phyloP scores from a whole-genome alignment of 2,329 filamentous ascomycete species.

The Stenocarpella maydis region DNA sequence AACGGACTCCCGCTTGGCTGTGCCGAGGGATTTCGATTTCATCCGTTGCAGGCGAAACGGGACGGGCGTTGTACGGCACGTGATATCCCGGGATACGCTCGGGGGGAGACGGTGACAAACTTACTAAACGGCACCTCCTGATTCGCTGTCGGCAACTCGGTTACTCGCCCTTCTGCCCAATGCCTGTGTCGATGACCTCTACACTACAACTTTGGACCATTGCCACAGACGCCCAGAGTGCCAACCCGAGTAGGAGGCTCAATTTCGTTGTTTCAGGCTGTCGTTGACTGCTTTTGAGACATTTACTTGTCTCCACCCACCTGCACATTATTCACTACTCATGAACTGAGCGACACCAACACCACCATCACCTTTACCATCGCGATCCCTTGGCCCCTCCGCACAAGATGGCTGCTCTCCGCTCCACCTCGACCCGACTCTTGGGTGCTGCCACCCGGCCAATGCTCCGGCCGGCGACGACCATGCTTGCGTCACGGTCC shows the following conservation, averaged over 20 bases:
- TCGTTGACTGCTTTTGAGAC: not conserved
- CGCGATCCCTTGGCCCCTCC: conserved; percentile 7
- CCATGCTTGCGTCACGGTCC: conserved; percentile 52
- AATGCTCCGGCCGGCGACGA: conserved; percentile 48
- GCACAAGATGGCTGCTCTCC: conserved; percentile 67
- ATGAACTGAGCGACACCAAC: conserved; percentile 15
- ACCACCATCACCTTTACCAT: conserved; percentile 9
- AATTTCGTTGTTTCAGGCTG: conserved; percentile 7
- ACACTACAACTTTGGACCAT: conserved; percentile 20
- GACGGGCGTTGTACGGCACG: conserved; percentile 9
- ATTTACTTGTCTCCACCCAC: not conserved
- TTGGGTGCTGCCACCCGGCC: conserved; percentile 56
- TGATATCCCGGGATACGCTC: conserved; percentile 9
- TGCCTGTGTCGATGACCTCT: conserved; percentile 20
- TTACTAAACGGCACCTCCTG: conserved; percentile 10
- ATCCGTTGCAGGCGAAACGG: not conserved
- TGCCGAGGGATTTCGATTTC: conserved; percentile 15
- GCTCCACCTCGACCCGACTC: conserved; percentile 63
- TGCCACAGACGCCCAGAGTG: conserved; percentile 26
- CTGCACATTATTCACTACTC: not conserved
- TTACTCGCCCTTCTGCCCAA: conserved; percentile 17
- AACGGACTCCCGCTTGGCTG: not conserved
- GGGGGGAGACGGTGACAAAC: not conserved
- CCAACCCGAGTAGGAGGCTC: conserved; percentile 10
- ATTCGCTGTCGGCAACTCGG: conserved; percentile 30